phyloP scores from a whole-genome alignment of 2,329 filamentous ascomycete genomes.

The Tolypocladium inflatum region DNA sequence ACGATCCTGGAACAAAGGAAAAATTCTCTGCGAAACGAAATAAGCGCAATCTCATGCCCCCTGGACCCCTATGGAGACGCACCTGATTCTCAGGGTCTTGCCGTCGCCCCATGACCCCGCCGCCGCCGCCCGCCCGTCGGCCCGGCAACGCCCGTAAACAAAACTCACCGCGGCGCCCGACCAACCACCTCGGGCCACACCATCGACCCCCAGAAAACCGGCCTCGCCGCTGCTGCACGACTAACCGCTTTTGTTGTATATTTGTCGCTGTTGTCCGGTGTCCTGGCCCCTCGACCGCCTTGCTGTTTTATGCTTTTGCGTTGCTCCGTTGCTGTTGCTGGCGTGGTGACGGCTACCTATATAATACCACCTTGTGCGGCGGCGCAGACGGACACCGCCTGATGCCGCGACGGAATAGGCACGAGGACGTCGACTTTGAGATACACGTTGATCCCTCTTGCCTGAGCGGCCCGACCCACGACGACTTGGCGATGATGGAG shows the following conservation, averaged over 20 bases:
- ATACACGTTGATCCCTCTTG: slow-evolving; percentile 39
- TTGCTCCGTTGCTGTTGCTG: neutral
- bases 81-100: neutral
- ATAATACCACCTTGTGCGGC: too few relatives aligned
- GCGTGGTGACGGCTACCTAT: neutral
- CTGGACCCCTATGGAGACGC: neutral
- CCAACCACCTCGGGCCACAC: neutral
- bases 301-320: neutral
- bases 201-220: neutral
- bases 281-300: neutral
- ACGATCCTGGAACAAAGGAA: too few relatives aligned
- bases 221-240: neutral
- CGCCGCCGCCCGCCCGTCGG: slow-evolving; percentile 9
- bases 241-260: neutral
- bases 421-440: slow-evolving; percentile 32
- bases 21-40: neutral
- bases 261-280: neutral
- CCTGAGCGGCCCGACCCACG: slow-evolving; percentile 18
- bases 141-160: slow-evolving; percentile 27
- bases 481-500: slow-evolving; percentile 2
- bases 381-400: neutral
- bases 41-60: neutral
- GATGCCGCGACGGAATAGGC: slow-evolving; percentile 17
- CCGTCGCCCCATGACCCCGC: neutral
- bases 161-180: slow-evolving; percentile 4